Base-by-base conservation (phyloP, 2,329 filamentous ascomycete species). In the Cercospora sp. region DNA sequence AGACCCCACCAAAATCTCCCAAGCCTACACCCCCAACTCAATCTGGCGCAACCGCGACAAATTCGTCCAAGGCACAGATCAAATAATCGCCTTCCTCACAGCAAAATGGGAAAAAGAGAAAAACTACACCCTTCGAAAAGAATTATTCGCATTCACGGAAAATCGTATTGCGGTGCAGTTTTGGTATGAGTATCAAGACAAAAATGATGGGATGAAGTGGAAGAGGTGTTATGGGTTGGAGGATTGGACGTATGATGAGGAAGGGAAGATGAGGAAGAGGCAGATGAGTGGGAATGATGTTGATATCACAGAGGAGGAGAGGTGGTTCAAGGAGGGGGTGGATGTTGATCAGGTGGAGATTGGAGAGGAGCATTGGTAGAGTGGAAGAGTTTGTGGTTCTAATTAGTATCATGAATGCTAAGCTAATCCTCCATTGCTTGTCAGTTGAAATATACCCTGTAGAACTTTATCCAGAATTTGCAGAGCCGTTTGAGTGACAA, bases 111-210 rank as follows among this genome's bases (percentile, higher is more conserved):
- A 84, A 53, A 86, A 84, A 20, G 93, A 96, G 78, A 82, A 86
- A 53, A 87, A 84, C 16, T 96, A 96, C 75, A 85, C 86, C 0
- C 83, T 97, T 64, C 86, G 92, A 64, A 96, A 97, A 78, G 93
- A 97, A 77, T 82, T 97, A 1, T 97, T 96, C 79, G 85, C 91
- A 1, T 95, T 93, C 75, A 84, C 81, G 0, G 89, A 89, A 42
- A 84, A 94, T 79, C 90, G 88, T 79, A 94, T 94, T 71, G 92
- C 92, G 0, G 93, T 96, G 23, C 92, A 97, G 76, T 96, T 95
- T 78, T 66, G 63, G 53, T 66, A 66, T 33, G 45, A 65, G 63
- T 75, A 60, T 74, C 86, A 88, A 71, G 91, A 94, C 74, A 80
- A 80, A 7, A 73, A 84, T 1, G 89, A 90, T 42, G 88, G 78